Evolutionary conservation across 257 asterid genomes (phyloP).

Genomic region (Plantago elongata): DNA sequence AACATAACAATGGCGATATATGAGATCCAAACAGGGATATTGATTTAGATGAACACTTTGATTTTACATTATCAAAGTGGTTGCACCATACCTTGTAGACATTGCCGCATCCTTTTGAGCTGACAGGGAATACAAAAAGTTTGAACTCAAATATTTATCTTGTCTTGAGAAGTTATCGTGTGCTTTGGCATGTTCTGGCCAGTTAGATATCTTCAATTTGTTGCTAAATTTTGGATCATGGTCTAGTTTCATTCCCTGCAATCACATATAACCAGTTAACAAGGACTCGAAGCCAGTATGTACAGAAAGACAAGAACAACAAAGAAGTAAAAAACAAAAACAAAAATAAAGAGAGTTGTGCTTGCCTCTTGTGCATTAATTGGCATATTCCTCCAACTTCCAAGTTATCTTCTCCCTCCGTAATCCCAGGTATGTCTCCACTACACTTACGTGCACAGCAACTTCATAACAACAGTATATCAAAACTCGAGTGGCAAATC

Average conservation of each 20-base stretch:
- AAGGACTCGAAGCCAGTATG: not conserved
- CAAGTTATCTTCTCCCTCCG: constrained; percentile 11
- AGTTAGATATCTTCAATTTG: constrained; percentile 49
- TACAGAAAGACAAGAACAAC: not conserved
- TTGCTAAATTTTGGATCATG: constrained; percentile 31
- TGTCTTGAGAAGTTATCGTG: constrained; percentile 53
- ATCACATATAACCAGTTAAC: constrained; percentile 3
- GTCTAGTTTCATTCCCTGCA: constrained; percentile 39
- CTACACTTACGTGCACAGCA: constrained; percentile 10
- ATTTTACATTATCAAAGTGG: constrained; percentile 11
- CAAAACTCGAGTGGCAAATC: no score
- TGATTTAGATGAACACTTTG: not conserved
- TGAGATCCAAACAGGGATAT: not conserved
- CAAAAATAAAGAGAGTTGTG: not conserved
- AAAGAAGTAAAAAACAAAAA: not conserved
- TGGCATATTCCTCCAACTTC: constrained; percentile 17
- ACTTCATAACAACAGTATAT: not conserved
- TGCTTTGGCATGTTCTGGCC: constrained; percentile 64
- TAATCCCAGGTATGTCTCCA: constrained; percentile 19
- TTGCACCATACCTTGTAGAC: constrained; percentile 45
- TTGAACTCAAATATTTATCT: constrained; percentile 57
- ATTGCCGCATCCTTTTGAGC: constrained; percentile 53
- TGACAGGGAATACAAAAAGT: constrained; percentile 62
- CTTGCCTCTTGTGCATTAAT: constrained; percentile 42
- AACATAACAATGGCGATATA: constrained; percentile 5